These are phyloP conservation scores for Geotrichum phurueaensis DNA, from an alignment of 1,139 yeast species.

Conservation along the genomic window DNA sequence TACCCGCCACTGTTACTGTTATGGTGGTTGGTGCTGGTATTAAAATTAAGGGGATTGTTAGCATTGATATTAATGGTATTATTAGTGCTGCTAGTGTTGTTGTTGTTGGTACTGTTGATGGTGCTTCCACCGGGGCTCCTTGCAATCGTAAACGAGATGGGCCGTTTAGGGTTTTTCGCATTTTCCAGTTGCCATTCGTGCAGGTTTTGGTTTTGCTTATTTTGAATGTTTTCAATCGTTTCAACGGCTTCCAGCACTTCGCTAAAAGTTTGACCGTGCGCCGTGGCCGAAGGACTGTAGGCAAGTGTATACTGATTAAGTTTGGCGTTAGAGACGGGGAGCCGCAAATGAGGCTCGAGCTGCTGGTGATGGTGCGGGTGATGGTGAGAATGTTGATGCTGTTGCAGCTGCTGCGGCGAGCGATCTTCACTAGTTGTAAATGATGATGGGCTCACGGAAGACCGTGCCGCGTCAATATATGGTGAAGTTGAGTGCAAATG, in stretches of 20 bases:
- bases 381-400: background rate
- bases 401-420: background rate
- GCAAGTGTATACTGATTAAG: slow-evolving; percentile 22
- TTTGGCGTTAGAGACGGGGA: slow-evolving; percentile 3
- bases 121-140: slow-evolving; percentile 16
- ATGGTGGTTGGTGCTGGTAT: background rate
- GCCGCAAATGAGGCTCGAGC: background rate
- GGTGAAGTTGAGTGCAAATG: background rate
- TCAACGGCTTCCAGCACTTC: slow-evolving; percentile 26
- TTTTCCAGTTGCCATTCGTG: slow-evolving; percentile 11
- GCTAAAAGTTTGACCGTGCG: slow-evolving; percentile 19
- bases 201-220: slow-evolving; percentile 1
- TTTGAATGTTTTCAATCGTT: slow-evolving; percentile 21
- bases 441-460: slow-evolving; percentile 24
- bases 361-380: background rate
- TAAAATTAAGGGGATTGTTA: too few species aligned
- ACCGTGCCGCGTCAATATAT: slow-evolving; percentile 21
- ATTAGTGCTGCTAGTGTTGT: background rate
- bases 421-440: background rate
- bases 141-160: slow-evolving; percentile 18
- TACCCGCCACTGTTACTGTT: background rate
- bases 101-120: background rate
- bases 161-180: slow-evolving; percentile 12
- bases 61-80: background rate
- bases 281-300: slow-evolving; percentile 5